Base-by-base conservation (phyloP, 1,284 basidiomycete genomes). In the Sutorius eximius region DNA sequence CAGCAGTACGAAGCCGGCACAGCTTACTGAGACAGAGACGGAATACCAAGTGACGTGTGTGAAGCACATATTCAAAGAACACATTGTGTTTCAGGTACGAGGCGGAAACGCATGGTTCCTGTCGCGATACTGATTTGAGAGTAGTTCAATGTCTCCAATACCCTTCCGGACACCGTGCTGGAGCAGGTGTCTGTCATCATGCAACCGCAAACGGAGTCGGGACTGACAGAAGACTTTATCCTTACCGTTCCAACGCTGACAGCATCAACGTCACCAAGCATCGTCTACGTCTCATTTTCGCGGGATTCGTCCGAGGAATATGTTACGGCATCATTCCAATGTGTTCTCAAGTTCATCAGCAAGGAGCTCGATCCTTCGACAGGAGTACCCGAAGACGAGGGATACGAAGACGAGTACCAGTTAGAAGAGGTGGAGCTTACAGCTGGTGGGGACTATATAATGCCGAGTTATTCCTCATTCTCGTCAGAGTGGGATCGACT, bases 381-480 rank as follows among this genome's bases (percentile, higher is more conserved):
- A n/a, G 95, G 95, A 50, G 90, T 95, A 71, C 96, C 97, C 13
- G 97, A 99, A 73, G 93, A 93, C 63, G 95, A 98, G 61, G 97
- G 97, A 8, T 99, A 99, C 74, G 91, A 95, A 70, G 97, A 99
- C 77, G 96, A 99, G 74, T 99, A 99, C 75, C 91, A 95, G 72
- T 80, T 98, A 41, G 96, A 98, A 73, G 97, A 98, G 61, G 84
- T 98, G 53, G 97, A 98, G 69, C 77, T 99, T 46, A 87, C 88
- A 53, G 93, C 92, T 5, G 87, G 88, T 30, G 92, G 94, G 55
- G 92, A 95, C 74, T 99, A 98, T 74, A 92, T 99, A 67, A 79
- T 94, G 46, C 95, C 95, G 16, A 93, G 83, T 60, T 98, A 98
- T 69, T 87, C 86, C 40, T 91, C 91, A 34, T 99, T 99, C 74